Base-by-base conservation (phyloP, 495 filamentous ascomycete species). In the Melanomma pulvis-pyrius region DNA sequence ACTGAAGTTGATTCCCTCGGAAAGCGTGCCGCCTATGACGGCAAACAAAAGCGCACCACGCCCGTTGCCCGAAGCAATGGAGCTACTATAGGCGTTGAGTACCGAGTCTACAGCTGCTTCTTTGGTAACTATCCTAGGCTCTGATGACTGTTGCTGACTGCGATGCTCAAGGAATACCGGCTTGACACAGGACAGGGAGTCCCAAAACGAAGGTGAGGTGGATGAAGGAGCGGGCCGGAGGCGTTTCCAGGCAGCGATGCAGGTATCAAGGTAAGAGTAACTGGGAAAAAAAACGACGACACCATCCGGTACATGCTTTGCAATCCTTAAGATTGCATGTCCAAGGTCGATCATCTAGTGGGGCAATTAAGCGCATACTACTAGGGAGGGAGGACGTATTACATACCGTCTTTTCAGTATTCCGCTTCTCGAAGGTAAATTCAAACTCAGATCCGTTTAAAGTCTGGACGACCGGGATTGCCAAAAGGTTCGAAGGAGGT, bases 1-100 rank as follows among this genome's bases (percentile, higher is more conserved):
- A 15, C 92, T 92, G 81, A 98, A 98, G 77, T 98, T 98, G 79
- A 98, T 98, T 59, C 94, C 94, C 78, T 98, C 94, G 57, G 90
- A 93, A 77, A 98, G 84, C 67, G 92, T 94, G 30, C 94, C 94
- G 41, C 94, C 93, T 2, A 98, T 88, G n/a, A 98, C 92, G 39
- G 90, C 90, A n/a, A 98, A 83, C 1, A 98, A 82, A 11, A 97
- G 80, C 0, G 88, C 92, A 7, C 94, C 94, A 61, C 82, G 83
- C 15, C 82, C 81, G 4, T 76, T 68, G 11, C 59, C 64, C 69
- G 47, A 88, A 9, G 56, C 80, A 66, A 97, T 88, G 15, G 87
- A 85, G 47, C 83, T 75, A 24, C 84, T 83, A 74, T 98, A 98
- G 22, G 84, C 82, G 29, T 81, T 75, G 7, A 98, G 85, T 0